Percentiles rank a stretch among this genome's conserved stretches.
These are phyloP conservation scores for Amoebophrya sp. DNA, from an alignment of 169 alveolate species.

Conservation along the genomic window DNA sequence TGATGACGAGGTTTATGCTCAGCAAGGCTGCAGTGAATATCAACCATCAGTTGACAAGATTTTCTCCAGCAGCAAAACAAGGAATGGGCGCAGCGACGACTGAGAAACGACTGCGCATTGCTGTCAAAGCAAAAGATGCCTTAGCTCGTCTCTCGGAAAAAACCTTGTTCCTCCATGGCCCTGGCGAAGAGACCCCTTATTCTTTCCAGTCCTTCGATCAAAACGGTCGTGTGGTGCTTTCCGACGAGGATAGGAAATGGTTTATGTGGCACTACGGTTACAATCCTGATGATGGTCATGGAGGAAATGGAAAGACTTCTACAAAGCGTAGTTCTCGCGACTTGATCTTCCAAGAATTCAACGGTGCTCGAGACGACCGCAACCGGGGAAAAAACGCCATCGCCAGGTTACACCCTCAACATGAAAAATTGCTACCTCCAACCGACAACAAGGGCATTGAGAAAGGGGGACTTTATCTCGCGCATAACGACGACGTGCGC, in stretches of 20 bases:
- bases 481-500: constrained; percentile 12
- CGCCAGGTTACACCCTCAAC: background rate
- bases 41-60: background rate
- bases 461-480: background rate
- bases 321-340: background rate
- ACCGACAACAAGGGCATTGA: background rate
- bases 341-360: background rate
- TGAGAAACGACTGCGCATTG: background rate
- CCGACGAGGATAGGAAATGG: background rate
- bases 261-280: background rate
- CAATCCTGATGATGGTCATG: background rate
- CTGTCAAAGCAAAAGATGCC: background rate
- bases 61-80: background rate
- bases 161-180: background rate
- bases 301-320: background rate
- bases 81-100: background rate
- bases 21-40: background rate
- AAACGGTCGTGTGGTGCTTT: background rate
- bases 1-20: background rate
- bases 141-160: background rate
- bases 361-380: background rate
- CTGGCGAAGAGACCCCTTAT: background rate
- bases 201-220: background rate
- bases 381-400: background rate
- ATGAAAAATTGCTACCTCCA: background rate